These are phyloP conservation scores for Neonectria magnoliae DNA, from an alignment of 2,329 filamentous ascomycete species.

Conservation along the genomic window DNA sequence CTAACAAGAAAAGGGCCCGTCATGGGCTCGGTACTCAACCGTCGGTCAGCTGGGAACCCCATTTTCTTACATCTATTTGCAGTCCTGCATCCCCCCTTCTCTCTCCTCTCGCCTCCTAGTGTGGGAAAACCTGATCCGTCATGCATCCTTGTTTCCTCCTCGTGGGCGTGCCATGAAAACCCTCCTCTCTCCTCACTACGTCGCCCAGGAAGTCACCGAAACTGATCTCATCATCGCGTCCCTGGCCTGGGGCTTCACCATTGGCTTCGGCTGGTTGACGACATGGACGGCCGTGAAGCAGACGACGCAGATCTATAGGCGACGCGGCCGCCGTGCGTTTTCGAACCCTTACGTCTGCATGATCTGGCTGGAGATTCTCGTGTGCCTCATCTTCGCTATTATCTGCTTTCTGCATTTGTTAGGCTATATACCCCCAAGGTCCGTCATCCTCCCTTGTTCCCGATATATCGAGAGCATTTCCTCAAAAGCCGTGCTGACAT, in stretches of 20 bases:
- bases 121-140: not conserved
- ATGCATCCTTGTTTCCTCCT: not conserved
- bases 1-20: not conserved
- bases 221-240: constrained; percentile 37
- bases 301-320: constrained; percentile 47
- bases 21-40: not conserved
- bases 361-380: constrained; percentile 58
- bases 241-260: constrained; percentile 49
- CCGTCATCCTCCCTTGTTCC: not conserved
- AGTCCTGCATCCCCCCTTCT: too few species aligned
- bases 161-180: constrained; percentile 33
- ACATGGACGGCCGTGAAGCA: constrained; percentile 50
- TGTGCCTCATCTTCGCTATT: constrained; percentile 54
- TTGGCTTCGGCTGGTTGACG: constrained; percentile 51
- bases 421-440: constrained; percentile 40
- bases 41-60: not conserved
- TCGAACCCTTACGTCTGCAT: constrained; percentile 57
- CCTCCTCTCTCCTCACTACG: constrained; percentile 38
- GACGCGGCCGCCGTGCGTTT: constrained; percentile 42
- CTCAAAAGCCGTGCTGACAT: constrained; percentile 16
- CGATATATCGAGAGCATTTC: fast-evolving
- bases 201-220: constrained; percentile 32
- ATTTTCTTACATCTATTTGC: not conserved
- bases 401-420: constrained; percentile 45
- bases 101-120: too few species aligned